phyloP scores from a whole-genome alignment of 1,284 basidiomycete species.

The Pseudozyma sp. region DNA sequence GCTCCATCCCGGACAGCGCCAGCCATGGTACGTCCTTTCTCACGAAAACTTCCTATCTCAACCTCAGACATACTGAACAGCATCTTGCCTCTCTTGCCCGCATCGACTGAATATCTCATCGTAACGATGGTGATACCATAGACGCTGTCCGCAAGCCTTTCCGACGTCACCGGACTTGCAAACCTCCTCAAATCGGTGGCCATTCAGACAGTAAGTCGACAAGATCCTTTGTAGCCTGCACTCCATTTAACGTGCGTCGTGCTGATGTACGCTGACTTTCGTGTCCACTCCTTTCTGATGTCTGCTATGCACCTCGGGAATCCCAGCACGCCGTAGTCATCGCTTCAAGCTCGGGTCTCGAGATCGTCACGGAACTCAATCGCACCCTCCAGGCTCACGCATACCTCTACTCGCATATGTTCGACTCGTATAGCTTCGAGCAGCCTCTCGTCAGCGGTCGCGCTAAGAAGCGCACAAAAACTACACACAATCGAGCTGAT shows the following conservation, averaged over 20 bases:
- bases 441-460: slow-evolving; percentile 57
- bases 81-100: neutral
- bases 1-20: neutral
- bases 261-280: neutral
- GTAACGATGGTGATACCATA: neutral
- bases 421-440: slow-evolving; percentile 79
- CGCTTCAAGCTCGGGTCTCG: slow-evolving; percentile 78
- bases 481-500: neutral
- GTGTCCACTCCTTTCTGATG: neutral
- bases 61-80: neutral
- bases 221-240: neutral
- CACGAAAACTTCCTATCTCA: too few relatives aligned
- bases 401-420: slow-evolving; percentile 83
- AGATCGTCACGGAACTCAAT: slow-evolving; percentile 88
- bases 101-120: neutral
- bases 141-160: slow-evolving; percentile 35
- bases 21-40: neutral
- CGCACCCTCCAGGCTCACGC: slow-evolving; percentile 82
- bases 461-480: slow-evolving; percentile 18
- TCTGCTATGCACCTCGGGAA: neutral
- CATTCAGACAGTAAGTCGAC: slow-evolving; percentile 26
- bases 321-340: slow-evolving; percentile 76
- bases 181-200: slow-evolving; percentile 49
- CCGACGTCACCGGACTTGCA: slow-evolving; percentile 46
- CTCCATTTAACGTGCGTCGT: neutral